phyloP scores from a whole-genome alignment of 371 early-diverging fungal species.

The Fennellomyces sp. region DNA sequence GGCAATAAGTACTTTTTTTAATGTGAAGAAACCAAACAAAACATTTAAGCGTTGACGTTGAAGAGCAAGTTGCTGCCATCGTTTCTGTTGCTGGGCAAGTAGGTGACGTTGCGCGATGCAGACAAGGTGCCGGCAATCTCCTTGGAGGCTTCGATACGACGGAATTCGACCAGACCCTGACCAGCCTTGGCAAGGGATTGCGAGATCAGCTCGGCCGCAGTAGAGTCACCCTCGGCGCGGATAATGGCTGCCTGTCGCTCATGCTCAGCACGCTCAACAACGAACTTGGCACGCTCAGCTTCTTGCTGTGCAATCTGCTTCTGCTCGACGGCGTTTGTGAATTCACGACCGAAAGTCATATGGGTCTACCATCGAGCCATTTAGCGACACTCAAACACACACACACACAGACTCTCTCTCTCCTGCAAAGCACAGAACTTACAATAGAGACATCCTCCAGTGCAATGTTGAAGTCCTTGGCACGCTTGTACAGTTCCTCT shows the following conservation, averaged over 20 bases:
- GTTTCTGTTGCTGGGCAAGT: slow-evolving; percentile 75
- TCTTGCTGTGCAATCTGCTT: slow-evolving; percentile 97
- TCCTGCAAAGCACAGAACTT: slow-evolving; percentile 21
- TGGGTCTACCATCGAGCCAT: too few relatives aligned
- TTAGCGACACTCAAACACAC: too few relatives aligned
- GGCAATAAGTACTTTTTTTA: too few relatives aligned
- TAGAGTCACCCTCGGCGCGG: slow-evolving; percentile 97
- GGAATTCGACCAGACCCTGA: slow-evolving; percentile 88
- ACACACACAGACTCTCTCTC: neutral
- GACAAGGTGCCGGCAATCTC: slow-evolving; percentile 93
- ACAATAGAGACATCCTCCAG: slow-evolving; percentile 98
- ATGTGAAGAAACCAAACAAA: neutral
- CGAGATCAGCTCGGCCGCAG: slow-evolving; percentile 90
- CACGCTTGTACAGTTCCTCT: slow-evolving; percentile 92
- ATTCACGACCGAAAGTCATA: slow-evolving; percentile 96
- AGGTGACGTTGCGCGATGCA: slow-evolving; percentile 87
- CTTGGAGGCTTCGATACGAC: slow-evolving; percentile 96
- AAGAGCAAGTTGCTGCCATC: slow-evolving; percentile 61
- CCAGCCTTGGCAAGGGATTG: slow-evolving; percentile 91
- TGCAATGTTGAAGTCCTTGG: slow-evolving; percentile 92
- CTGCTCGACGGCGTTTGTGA: slow-evolving; percentile 90
- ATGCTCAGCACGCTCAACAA: slow-evolving; percentile 96
- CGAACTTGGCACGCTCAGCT: slow-evolving; percentile 95
- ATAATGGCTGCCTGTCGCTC: slow-evolving; percentile 97
- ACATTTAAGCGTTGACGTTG: slow-evolving; percentile 42